phyloP scores from a whole-genome alignment of 129 eudicot species.

The Saussurea involucrata region DNA sequence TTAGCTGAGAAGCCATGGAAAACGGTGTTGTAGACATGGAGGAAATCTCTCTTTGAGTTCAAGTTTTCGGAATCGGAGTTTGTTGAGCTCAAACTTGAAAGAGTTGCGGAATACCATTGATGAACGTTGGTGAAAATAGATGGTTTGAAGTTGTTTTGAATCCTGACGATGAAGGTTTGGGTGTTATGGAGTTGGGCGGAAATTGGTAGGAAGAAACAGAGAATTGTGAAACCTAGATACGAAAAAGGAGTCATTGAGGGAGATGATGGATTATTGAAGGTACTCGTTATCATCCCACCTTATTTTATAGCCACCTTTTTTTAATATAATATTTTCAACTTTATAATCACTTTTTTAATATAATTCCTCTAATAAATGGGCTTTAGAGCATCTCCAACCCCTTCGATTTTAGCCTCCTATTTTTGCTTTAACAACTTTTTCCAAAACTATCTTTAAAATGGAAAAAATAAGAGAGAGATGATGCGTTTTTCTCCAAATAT shows the following conservation, averaged over 20 bases:
- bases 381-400: no score
- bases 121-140: conserved; percentile 54
- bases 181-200: conserved; percentile 17
- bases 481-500: no score
- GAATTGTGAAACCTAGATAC: conserved; percentile 10
- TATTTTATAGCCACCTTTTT: no score
- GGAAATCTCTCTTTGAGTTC: conserved; percentile 20
- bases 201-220: conserved; percentile 15
- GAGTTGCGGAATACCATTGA: conserved; percentile 72
- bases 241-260: conserved; percentile 28
- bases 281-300: no score
- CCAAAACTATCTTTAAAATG: no score
- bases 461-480: no score
- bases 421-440: no score
- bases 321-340: no score
- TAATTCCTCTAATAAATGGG: no score
- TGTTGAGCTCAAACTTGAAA: conserved; percentile 37
- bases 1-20: conserved; percentile 84
- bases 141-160: conserved; percentile 67
- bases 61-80: conserved; percentile 8
- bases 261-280: background rate
- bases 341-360: no score
- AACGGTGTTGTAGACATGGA: conserved; percentile 70
- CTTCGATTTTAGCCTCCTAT: no score
- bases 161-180: conserved; percentile 58